phyloP scores from a whole-genome alignment of 768 basidiomycete species.

The Amanita rimosa region DNA sequence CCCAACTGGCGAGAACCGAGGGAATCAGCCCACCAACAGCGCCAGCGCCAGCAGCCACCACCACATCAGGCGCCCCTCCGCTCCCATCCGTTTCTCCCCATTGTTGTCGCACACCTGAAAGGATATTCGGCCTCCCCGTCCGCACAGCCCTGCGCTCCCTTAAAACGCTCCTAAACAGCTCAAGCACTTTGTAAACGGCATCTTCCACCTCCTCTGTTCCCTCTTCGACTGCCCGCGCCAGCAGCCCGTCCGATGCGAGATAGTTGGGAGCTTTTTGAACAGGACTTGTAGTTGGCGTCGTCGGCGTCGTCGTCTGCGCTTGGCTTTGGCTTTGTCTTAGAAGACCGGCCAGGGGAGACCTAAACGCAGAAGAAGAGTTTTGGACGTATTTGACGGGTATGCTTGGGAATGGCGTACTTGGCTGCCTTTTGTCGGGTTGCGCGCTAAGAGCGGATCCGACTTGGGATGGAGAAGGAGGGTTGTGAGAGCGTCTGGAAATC shows the following conservation, averaged over 20 bases:
- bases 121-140: background rate
- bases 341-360: background rate
- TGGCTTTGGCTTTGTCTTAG: background rate
- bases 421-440: background rate
- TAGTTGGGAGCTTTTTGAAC: conserved; percentile 40
- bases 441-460: conserved; percentile 9
- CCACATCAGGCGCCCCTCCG: conserved; percentile 9
- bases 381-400: conserved; percentile 24
- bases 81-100: conserved; percentile 9
- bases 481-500: conserved; percentile 62
- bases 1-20: background rate
- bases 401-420: conserved; percentile 16
- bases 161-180: conserved; percentile 27
- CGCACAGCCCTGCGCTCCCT: conserved; percentile 9
- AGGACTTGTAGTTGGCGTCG: conserved; percentile 24
- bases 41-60: conserved; percentile 6
- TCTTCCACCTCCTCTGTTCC: conserved; percentile 28
- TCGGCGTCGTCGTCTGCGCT: no score
- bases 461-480: conserved; percentile 16
- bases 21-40: no score
- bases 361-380: background rate
- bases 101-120: conserved; percentile 18
- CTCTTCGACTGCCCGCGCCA: conserved; percentile 38
- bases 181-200: conserved; percentile 15
- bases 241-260: conserved; percentile 48